These are phyloP conservation scores for Fusarium chaquense DNA, from an alignment of 2,329 filamentous ascomycete species.

Conservation along the genomic window DNA sequence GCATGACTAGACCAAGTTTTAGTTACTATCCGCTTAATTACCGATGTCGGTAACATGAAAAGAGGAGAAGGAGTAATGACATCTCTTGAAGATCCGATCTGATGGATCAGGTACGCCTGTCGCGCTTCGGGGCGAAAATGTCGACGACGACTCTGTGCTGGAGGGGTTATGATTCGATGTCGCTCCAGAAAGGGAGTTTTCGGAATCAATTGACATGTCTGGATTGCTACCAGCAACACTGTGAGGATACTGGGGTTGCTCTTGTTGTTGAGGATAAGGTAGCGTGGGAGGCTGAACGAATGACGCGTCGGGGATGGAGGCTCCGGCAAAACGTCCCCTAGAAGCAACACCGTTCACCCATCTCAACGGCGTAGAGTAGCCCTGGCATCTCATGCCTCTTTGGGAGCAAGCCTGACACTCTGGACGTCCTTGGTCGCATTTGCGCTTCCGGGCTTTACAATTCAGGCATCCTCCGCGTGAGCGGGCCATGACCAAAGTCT, in stretches of 20 bases:
- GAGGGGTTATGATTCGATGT: conserved; percentile 21
- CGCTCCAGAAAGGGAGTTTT: neutral
- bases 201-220: conserved; percentile 9
- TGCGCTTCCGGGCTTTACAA: conserved; percentile 45
- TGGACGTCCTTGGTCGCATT: conserved; percentile 44
- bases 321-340: conserved; percentile 43
- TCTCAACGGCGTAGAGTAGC: conserved; percentile 39
- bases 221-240: neutral
- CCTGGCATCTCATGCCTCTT: conserved; percentile 40
- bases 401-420: conserved; percentile 38
- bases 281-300: neutral
- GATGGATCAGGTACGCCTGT: conserved; percentile 11
- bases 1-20: conserved; percentile 32
- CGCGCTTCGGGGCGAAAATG: conserved; percentile 23
- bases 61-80: conserved; percentile 14
- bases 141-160: conserved; percentile 15
- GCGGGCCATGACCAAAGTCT: conserved; percentile 15
- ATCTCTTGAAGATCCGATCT: conserved; percentile 39
- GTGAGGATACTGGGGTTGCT: neutral
- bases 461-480: conserved; percentile 45
- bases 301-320: conserved; percentile 32
- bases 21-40: conserved; percentile 4
- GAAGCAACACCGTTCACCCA: conserved; percentile 46
- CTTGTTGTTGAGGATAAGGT: neutral
- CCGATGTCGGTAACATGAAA: neutral